Evolutionary conservation across 495 filamentous ascomycete species (phyloP).

Genomic region (Apiosordaria backusii): DNA sequence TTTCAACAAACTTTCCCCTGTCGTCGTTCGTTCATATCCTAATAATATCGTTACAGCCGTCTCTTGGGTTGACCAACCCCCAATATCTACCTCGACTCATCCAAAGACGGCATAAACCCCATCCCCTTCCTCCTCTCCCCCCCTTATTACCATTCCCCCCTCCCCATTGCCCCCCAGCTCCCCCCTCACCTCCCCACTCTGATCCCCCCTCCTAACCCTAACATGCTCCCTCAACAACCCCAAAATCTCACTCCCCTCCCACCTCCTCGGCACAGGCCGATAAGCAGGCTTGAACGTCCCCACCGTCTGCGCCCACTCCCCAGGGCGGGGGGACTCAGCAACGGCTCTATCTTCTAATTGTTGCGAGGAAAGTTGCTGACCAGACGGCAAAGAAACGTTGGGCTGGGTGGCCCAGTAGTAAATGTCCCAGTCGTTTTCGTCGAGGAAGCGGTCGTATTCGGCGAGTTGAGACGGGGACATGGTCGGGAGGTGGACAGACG

Average conservation of each 20-base stretch:
- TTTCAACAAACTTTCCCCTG: too few relatives aligned
- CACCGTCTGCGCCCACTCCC: constrained; percentile 96
- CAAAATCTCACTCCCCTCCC: constrained; percentile 78
- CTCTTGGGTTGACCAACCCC: too few relatives aligned
- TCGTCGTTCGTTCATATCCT: too few relatives aligned
- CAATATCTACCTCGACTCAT: constrained; percentile 15
- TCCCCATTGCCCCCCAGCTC: not conserved
- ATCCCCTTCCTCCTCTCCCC: constrained; percentile 36
- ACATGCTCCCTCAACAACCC: constrained; percentile 77
- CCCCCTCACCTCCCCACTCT: not conserved
- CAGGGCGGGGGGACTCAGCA: constrained; percentile 35
- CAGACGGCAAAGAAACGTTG: constrained; percentile 47
- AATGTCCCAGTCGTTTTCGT: constrained; percentile 99
- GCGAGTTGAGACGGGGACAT: constrained; percentile 73
- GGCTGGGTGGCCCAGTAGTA: constrained; percentile 99
- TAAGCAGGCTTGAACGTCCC: constrained; percentile 94
- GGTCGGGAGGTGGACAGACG: constrained; percentile 64
- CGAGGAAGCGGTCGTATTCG: constrained; percentile 90
- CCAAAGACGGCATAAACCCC: constrained; percentile 48
- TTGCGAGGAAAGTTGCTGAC: constrained; percentile 27
- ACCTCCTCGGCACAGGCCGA: constrained; percentile 78
- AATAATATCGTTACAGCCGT: too few relatives aligned
- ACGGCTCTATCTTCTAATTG: constrained; percentile 8
- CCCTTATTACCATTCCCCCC: not conserved
- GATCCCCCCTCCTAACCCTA: constrained; percentile 26